Base-by-base conservation (phyloP, 805 yeast genomes). In the Kazachstania martiniae region DNA sequence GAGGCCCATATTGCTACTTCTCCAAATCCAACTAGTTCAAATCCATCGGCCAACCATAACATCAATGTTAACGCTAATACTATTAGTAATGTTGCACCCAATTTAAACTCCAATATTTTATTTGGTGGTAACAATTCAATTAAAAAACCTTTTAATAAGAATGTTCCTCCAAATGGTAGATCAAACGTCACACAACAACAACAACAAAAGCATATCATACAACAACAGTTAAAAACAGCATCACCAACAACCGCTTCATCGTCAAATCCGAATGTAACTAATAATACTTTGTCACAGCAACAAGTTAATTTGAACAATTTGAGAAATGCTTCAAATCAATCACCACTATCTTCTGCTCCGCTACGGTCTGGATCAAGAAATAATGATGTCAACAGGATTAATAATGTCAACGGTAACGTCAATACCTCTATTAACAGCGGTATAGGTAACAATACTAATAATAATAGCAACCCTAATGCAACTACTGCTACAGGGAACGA, bases 1-100 rank as follows among this genome's bases (percentile, higher is more conserved):
- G 97, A 91, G 58, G 85, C 91, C 29, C 98, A 91, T 59, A 87
- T 91, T 36, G 58, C 73, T 4, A 67, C 74, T 18, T 63, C 72
- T 17, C 73, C 77, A n/a, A 72, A 72, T 5, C 33, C 43, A 13
- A 19, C 18, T 13, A 9, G 3, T 15, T 4, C n/a, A 7, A 21
- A 13, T 17, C 9, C 12, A 1, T 21, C 18, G n/a, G 27, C 30
- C n/a, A 27, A 16, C 29, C 23, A 25, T 9, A 13, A 4, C 19
- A 27, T 5, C 35, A 28, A 24, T 21, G 14, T 18, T 21, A 32
- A 18, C 27, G n/a, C n/a, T n/a, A 29, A 8, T 14, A 8, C 25
- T 18, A 12, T 25, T 34, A 35, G 42, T 34, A 31, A 21, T 21
- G 18, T 39, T 27, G 18, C 34, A 27, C 17, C 38, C 21, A 22